Percentiles rank a stretch among this genome's conserved stretches.
Conservation (phyloP, 129 eudicot species). For the Centella asiatica region DNA sequence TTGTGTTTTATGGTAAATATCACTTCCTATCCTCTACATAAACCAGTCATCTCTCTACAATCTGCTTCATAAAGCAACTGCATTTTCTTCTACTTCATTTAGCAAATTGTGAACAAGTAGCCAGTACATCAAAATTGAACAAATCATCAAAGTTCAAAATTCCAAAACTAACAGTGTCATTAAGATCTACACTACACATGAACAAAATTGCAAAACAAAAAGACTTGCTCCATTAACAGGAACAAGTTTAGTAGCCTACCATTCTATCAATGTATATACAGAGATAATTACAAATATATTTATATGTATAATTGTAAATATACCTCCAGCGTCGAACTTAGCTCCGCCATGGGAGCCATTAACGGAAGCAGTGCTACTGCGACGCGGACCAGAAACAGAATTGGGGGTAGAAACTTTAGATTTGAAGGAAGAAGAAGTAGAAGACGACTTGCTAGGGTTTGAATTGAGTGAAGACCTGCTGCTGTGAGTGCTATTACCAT, state of each 20-base stretch:
- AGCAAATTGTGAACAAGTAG: background rate
- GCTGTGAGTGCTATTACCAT: slow-evolving; percentile 9
- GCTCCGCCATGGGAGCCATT: slow-evolving; percentile 19
- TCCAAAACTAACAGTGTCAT: background rate
- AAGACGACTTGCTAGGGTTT: slow-evolving; percentile 30
- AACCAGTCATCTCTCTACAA: background rate
- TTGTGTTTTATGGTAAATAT: background rate
- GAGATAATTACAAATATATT: too few species aligned
- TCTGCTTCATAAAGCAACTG: too few species aligned
- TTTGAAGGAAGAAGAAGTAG: slow-evolving; percentile 45
- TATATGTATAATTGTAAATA: too few species aligned
- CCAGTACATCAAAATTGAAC: background rate
- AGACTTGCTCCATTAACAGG: background rate
- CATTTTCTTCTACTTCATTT: too few species aligned
- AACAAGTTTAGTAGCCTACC: too few species aligned
- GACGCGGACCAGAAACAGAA: slow-evolving; percentile 39
- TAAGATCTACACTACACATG: background rate
- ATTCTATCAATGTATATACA: too few species aligned
- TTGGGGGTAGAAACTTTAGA: slow-evolving; percentile 35
- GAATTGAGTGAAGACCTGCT: slow-evolving; percentile 19
- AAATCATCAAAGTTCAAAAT: background rate
- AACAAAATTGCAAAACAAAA: background rate
- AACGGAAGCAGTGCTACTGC: slow-evolving; percentile 54
- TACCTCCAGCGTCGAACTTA: slow-evolving; percentile 46
- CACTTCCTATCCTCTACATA: background rate